These are phyloP conservation scores for Gilbertella persicaria DNA, from an alignment of 371 early-diverging fungal genomes.

Conservation along the genomic window DNA sequence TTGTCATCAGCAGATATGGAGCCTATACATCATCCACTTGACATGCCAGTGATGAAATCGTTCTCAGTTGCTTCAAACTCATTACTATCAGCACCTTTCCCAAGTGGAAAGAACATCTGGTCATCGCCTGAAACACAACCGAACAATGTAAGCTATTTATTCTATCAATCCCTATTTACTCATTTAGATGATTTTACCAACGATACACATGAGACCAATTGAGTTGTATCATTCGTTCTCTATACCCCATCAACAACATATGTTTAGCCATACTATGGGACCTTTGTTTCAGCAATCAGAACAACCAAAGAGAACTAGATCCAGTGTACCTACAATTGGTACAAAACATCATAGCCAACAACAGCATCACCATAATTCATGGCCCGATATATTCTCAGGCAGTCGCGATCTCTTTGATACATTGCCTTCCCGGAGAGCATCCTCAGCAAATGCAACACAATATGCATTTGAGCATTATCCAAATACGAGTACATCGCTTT, in stretches of 20 bases:
- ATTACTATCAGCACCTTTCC: slow-evolving; percentile 12
- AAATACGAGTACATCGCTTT: slow-evolving; percentile 1
- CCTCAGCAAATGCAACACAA: slow-evolving; percentile 7
- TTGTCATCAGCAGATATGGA: too few species aligned
- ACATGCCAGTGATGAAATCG: not conserved
- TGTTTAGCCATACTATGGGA: not conserved
- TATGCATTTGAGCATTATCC: slow-evolving; percentile 12
- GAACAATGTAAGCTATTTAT: slow-evolving; percentile 11
- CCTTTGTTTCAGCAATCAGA: not conserved
- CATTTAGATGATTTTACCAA: slow-evolving; percentile 4
- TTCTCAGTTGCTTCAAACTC: slow-evolving; percentile 2
- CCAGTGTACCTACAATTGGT: slow-evolving; percentile 4
- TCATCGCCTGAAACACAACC: slow-evolving; percentile 12
- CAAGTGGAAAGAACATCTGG: slow-evolving; percentile 18
- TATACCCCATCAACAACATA: not conserved
- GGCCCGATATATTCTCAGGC: slow-evolving; percentile 16
- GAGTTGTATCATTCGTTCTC: too few species aligned
- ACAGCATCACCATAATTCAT: slow-evolving; percentile 5
- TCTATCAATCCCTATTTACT: too few species aligned
- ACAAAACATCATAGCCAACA: not conserved
- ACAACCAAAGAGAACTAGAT: not conserved
- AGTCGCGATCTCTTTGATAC: slow-evolving; percentile 18
- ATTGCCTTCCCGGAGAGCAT: slow-evolving; percentile 12
- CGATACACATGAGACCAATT: slow-evolving; percentile 6
- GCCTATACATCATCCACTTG: slow-evolving; percentile 2